Conservation (phyloP, 768 basidiomycete species). For the Lepiota subincarnata region DNA sequence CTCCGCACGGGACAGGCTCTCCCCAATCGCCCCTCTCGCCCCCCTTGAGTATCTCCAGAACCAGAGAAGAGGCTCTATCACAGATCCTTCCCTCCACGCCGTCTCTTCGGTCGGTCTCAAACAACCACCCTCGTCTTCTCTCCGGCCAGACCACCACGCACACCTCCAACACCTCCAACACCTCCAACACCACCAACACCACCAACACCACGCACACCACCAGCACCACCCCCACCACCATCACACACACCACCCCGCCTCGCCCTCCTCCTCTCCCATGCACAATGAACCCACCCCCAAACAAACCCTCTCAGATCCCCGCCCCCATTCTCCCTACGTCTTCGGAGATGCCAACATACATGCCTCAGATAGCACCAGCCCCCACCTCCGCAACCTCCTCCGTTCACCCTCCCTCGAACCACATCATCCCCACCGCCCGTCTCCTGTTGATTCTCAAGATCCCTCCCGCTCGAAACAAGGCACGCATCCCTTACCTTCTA, state of each 20-base stretch:
- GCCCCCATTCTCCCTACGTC: constrained; percentile 63
- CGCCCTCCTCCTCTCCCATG: constrained; percentile 24
- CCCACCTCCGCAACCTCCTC: constrained; percentile 55
- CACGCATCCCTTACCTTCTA: constrained; percentile 12
- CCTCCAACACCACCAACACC: constrained; percentile 22
- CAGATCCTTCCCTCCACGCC: constrained; percentile 77
- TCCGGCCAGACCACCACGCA: constrained; percentile 13
- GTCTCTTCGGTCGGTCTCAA: constrained; percentile 29
- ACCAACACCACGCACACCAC: constrained; percentile 17
- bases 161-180: constrained; percentile 21
- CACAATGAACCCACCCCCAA: constrained; percentile 27
- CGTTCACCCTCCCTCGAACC: constrained; percentile 54
- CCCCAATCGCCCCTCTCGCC: constrained; percentile 58
- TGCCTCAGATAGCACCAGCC: constrained; percentile 27
- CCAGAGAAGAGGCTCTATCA: constrained; percentile 79
- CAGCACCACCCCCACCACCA: too few species aligned
- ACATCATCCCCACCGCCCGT: constrained; percentile 23
- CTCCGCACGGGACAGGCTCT: constrained; percentile 28
- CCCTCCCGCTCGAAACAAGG: constrained; percentile 26
- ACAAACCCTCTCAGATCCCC: constrained; percentile 37
- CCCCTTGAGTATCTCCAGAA: constrained; percentile 78
- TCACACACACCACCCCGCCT: constrained; percentile 15
- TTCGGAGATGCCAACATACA: constrained; percentile 62
- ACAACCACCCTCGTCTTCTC: constrained; percentile 16
- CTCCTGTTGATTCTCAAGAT: constrained; percentile 24